Percentiles rank a stretch among this genome's conserved stretches.
phyloP scores from a whole-genome alignment of 2,329 filamentous ascomycete genomes.

The Torrubiella hemipterigena region DNA sequence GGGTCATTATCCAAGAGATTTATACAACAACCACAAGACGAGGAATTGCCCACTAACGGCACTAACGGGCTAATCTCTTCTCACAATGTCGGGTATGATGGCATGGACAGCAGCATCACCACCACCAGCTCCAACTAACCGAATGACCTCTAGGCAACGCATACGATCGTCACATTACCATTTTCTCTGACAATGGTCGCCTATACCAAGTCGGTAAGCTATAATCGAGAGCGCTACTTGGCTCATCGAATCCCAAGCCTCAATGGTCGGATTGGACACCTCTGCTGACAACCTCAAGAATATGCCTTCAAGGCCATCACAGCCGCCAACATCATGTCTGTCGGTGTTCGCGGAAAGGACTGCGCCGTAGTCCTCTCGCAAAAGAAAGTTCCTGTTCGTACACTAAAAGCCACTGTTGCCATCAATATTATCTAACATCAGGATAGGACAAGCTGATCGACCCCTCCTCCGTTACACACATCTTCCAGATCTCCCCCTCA shows the following conservation, averaged over 20 bases:
- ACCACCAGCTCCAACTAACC: no score
- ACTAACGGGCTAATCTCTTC: neutral
- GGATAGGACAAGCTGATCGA: conserved; percentile 95
- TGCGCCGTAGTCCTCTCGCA: conserved; percentile 95
- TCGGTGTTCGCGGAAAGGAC: conserved; percentile 91
- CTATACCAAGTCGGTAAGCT: conserved; percentile 96
- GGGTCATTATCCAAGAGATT: no score
- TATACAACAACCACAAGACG: no score
- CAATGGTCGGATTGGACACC: conserved; percentile 12
- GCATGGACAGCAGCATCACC: no score
- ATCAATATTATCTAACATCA: conserved; percentile 11
- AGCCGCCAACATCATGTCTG: conserved; percentile 95
- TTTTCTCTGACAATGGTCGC: conserved; percentile 97
- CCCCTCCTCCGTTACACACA: conserved; percentile 88
- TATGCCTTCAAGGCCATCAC: conserved; percentile 99
- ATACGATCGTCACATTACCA: conserved; percentile 98
- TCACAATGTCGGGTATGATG: neutral
- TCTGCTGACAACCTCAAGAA: conserved; percentile 44
- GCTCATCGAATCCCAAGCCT: conserved; percentile 7
- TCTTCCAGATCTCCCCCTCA: conserved; percentile 92
- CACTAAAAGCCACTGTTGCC: neutral
- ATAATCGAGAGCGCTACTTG: neutral
- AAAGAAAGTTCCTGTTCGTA: conserved; percentile 95
- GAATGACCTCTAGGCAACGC: conserved; percentile 43
- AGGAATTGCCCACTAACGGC: no score